A percentile compares a stretch with the other conserved stretches of the same genome.
These are phyloP conservation scores for Phytophthora ramorum DNA, from an alignment of 352 stramenopile species.

Conservation along the genomic window DNA sequence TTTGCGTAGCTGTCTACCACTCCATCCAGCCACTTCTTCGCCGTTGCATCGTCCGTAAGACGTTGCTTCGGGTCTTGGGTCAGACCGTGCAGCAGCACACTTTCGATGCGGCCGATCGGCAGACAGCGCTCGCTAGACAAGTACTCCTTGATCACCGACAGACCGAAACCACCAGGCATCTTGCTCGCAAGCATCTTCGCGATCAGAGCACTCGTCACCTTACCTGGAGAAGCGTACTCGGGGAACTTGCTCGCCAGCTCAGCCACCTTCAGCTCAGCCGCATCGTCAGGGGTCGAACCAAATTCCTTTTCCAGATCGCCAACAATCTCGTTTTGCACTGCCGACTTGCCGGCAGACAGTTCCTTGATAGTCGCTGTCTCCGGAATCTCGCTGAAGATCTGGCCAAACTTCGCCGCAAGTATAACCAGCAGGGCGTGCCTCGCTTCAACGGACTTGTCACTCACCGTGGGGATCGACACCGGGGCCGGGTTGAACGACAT, in stretches of 20 bases:
- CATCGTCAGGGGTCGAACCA: constrained; percentile 77
- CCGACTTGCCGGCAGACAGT: constrained; percentile 2
- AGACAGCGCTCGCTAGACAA: constrained; percentile 77
- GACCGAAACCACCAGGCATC: constrained; percentile 85
- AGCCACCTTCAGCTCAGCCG: constrained; percentile 81
- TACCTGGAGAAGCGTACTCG: constrained; percentile 73
- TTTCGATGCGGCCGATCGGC: constrained; percentile 72
- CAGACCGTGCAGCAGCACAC: constrained; percentile 78
- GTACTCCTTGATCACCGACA: constrained; percentile 78
- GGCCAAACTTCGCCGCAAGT: constrained; percentile 78
- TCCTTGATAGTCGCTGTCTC: constrained; percentile 83
- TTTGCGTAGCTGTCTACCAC: constrained; percentile 81
- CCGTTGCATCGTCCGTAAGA: constrained; percentile 62
- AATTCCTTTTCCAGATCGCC: constrained; percentile 90
- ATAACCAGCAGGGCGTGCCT: constrained; percentile 83
- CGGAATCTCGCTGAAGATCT: constrained; percentile 68
- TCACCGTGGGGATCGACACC: constrained; percentile 62
- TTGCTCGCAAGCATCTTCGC: constrained; percentile 84
- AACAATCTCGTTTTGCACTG: constrained; percentile 89
- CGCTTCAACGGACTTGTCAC: constrained; percentile 66
- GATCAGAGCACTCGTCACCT: constrained; percentile 76
- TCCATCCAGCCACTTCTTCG: constrained; percentile 85
- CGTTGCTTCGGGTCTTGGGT: constrained; percentile 77
- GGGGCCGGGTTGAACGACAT: constrained; percentile 50
- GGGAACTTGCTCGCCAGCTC: constrained; percentile 73